Conservation (phyloP, 1,284 basidiomycete genomes). For the Trametes polyzona region DNA sequence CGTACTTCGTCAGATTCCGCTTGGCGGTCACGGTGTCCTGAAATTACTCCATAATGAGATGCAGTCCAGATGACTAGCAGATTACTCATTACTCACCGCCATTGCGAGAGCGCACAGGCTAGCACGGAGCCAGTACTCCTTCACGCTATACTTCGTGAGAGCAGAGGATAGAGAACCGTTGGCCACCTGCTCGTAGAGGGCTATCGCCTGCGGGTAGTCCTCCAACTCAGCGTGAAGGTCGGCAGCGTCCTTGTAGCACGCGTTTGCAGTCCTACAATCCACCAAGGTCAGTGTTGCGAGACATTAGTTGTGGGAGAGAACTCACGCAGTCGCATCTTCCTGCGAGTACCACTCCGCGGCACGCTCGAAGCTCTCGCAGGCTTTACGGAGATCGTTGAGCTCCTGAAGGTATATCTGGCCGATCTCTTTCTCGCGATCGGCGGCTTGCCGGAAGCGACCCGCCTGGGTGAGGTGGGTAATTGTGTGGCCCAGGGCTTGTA, state of each 20-base stretch:
- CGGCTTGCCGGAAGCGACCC: slow-evolving; percentile 96
- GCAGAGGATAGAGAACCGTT: slow-evolving; percentile 82
- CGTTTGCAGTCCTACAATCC: slow-evolving; percentile 83
- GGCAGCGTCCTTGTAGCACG: slow-evolving; percentile 95
- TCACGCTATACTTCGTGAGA: slow-evolving; percentile 98
- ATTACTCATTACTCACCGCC: slow-evolving; percentile 72
- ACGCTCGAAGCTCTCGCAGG: slow-evolving; percentile 89
- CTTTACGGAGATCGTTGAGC: slow-evolving; percentile 72
- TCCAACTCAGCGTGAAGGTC: slow-evolving; percentile 92
- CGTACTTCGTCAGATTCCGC: slow-evolving; percentile 78
- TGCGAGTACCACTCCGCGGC: slow-evolving; percentile 98
- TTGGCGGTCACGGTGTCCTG: slow-evolving; percentile 90
- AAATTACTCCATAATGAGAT: slow-evolving; percentile 9
- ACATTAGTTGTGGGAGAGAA: slow-evolving; percentile 28
- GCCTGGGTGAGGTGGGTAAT: slow-evolving; percentile 82
- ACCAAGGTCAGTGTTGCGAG: not conserved
- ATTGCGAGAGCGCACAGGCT: slow-evolving; percentile 91
- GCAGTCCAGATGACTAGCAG: too few species aligned
- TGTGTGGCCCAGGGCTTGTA: slow-evolving; percentile 87
- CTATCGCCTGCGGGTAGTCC: slow-evolving; percentile 85
- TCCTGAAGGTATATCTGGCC: slow-evolving; percentile 90
- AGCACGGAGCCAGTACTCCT: slow-evolving; percentile 95
- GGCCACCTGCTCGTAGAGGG: slow-evolving; percentile 90
- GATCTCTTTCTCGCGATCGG: slow-evolving; percentile 97
- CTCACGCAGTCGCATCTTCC: slow-evolving; percentile 95